These are phyloP conservation scores for Ceratobasidium sp. DNA, from an alignment of 1,284 basidiomycete genomes.

Conservation along the genomic window DNA sequence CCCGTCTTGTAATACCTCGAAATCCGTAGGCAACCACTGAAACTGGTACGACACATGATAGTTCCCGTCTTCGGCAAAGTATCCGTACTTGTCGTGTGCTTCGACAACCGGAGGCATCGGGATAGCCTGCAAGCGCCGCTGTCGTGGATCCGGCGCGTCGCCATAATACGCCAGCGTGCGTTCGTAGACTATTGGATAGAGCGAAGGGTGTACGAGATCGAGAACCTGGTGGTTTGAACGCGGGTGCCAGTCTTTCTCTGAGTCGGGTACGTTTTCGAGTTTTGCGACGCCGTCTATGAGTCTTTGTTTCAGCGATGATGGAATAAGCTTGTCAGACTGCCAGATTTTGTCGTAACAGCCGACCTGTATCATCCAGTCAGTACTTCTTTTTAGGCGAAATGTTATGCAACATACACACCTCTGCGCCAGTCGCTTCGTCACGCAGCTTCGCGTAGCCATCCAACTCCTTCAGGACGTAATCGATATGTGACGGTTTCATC, in stretches of 20 bases:
- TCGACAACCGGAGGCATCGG: neutral
- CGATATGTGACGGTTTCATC: slow-evolving; percentile 60
- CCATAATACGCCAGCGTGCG: slow-evolving; percentile 47
- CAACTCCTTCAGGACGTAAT: slow-evolving; percentile 67
- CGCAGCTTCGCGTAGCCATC: slow-evolving; percentile 63
- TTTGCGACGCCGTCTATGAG: slow-evolving; percentile 52
- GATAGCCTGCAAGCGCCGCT: neutral
- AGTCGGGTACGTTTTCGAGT: slow-evolving; percentile 60
- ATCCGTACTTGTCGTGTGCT: neutral
- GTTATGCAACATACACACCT: slow-evolving; percentile 55
- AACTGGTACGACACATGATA: slow-evolving; percentile 50
- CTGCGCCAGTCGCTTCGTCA: slow-evolving; percentile 56
- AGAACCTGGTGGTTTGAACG: slow-evolving; percentile 62
- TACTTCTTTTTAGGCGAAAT: too few species aligned
- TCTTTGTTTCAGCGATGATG: neutral
- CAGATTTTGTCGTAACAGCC: slow-evolving; percentile 28
- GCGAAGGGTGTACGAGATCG: slow-evolving; percentile 63
- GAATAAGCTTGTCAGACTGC: slow-evolving; percentile 43
- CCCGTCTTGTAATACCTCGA: slow-evolving; percentile 58
- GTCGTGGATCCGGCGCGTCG: neutral
- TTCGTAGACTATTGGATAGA: slow-evolving; percentile 61
- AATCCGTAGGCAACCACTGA: slow-evolving; percentile 64
- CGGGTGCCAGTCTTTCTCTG: slow-evolving; percentile 64
- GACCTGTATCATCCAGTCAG: slow-evolving; percentile 55
- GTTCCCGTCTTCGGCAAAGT: slow-evolving; percentile 9